Evolutionary conservation across 75 land plant species (phyloP), one percentile per base, ranked within the genome.

Genomic region (Adiantum capillusveneris): DNA sequence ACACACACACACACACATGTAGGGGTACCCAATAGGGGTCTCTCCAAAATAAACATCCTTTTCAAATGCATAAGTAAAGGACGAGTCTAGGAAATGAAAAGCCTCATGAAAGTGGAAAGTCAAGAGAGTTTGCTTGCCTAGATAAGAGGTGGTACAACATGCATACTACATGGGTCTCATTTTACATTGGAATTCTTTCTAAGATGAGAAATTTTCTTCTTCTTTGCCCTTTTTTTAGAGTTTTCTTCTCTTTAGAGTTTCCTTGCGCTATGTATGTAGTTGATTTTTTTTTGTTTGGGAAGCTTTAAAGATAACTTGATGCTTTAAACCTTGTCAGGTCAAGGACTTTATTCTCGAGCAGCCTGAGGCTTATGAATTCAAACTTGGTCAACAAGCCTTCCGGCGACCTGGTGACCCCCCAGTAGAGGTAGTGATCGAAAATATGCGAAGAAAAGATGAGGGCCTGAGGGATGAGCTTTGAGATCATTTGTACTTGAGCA

Each of bases 351-450:
- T 95, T 6, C 52, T 95, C 30, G 61, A 60, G 52, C 97, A 95
- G 58, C 72, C 74, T 17, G 99, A 95, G 56, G 88, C 92, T 1
- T 95, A 95, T 64, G 99, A 95, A 34, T 70, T 95, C 44, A 95
- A 95, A 67, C 74, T 95, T 36, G 97, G 99, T 13, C 85, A 90
- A 13, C 74, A 78, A 39, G 66, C 77, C 19, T 95, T 45, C 30
- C 64, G 92, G 30, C 74, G 99, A 56, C 84, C 85, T 27, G 99
- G 97, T 51, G 99, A 95, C 69, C 99, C 97, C 62, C 96, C 96
- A n/a, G 51, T 95, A 7, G 96, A 95, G 42, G 82, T 82, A 57
- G 88, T 95, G 9, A 29, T 95, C 37, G 88, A 84, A 53, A 71
- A 30, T 60, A 62, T 93, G 19, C 67, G 25, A 0, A 30, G n/a